phyloP scores from a whole-genome alignment of 2,329 filamentous ascomycete genomes.

The Aspergillus brunneoviolaceus region DNA sequence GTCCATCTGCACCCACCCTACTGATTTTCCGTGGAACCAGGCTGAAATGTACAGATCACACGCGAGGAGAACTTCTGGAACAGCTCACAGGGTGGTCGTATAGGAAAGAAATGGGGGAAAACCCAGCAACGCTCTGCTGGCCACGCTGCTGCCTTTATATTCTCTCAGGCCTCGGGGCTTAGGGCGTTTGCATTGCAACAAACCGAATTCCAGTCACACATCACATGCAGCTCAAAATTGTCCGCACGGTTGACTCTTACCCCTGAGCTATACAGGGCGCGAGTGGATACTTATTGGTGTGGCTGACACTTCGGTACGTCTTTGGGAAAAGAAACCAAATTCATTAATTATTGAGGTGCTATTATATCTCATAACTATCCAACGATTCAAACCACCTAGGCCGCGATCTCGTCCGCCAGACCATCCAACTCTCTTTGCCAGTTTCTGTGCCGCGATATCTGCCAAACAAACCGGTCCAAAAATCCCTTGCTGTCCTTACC shows the following conservation, averaged over 20 bases:
- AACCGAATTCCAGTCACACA: not conserved
- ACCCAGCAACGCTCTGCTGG: not conserved
- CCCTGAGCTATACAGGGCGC: not conserved
- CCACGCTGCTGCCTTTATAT: not conserved
- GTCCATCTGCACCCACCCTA: not conserved
- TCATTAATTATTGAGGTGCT: not conserved
- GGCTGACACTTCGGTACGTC: not conserved
- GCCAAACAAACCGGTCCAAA: constrained; percentile 66
- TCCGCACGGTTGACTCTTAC: not conserved
- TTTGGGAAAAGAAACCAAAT: not conserved
- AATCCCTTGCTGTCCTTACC: constrained; percentile 67
- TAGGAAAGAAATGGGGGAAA: not conserved
- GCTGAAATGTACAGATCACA: constrained; percentile 7
- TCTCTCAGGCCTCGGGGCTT: not conserved
- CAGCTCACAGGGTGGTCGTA: not conserved
- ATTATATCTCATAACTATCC: not conserved
- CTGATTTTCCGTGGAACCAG: constrained; percentile 16
- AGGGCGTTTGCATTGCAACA: not conserved
- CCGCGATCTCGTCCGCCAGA: constrained; percentile 65
- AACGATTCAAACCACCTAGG: constrained; percentile 27
- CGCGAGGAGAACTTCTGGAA: not conserved
- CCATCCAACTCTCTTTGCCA: constrained; percentile 75
- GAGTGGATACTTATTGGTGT: not conserved
- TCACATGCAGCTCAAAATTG: constrained; percentile 6
- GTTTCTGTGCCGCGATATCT: constrained; percentile 70